A percentile compares a stretch with the other conserved stretches of the same genome.
Conservation (phyloP, 192 early-diverging fungal species). For the Cetraspora pellucida region DNA sequence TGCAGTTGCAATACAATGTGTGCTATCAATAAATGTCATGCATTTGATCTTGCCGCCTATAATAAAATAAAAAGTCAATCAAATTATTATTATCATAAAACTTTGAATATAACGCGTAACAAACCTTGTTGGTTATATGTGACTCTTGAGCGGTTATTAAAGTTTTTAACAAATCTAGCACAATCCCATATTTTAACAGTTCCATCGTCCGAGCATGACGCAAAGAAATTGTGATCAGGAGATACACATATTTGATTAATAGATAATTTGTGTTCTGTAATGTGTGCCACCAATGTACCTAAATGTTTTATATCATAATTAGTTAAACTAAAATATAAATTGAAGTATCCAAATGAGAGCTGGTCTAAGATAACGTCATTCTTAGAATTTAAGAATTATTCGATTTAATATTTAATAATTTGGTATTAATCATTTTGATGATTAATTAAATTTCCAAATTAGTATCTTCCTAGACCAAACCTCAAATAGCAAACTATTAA, state of each 20-base stretch:
- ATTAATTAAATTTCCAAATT: no score
- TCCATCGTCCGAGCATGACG: slow-evolving; percentile 83
- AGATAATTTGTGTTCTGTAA: slow-evolving; percentile 82
- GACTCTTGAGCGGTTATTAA: slow-evolving; percentile 74
- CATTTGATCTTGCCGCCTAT: slow-evolving; percentile 75
- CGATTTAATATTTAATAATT: no score
- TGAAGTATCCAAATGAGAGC: no score
- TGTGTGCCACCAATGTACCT: slow-evolving; percentile 73
- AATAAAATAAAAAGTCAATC: neutral
- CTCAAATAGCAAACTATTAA: neutral
- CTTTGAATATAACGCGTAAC: neutral
- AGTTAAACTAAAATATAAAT: neutral
- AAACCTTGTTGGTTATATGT: slow-evolving; percentile 69
- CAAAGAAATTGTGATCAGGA: slow-evolving; percentile 73
- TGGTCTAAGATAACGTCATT: no score
- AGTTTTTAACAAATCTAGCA: slow-evolving; percentile 78
- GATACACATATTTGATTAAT: slow-evolving; percentile 72
- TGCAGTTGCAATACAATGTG: slow-evolving; percentile 75
- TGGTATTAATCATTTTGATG: no score
- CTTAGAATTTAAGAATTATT: no score
- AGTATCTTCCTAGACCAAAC: no score
- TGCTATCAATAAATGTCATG: slow-evolving; percentile 76
- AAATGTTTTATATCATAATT: neutral
- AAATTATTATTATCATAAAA: neutral
- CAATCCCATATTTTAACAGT: slow-evolving; percentile 84